Evolutionary conservation across 805 yeast genomes (phyloP).

Genomic region (Blastobotrys chiropterorum): DNA sequence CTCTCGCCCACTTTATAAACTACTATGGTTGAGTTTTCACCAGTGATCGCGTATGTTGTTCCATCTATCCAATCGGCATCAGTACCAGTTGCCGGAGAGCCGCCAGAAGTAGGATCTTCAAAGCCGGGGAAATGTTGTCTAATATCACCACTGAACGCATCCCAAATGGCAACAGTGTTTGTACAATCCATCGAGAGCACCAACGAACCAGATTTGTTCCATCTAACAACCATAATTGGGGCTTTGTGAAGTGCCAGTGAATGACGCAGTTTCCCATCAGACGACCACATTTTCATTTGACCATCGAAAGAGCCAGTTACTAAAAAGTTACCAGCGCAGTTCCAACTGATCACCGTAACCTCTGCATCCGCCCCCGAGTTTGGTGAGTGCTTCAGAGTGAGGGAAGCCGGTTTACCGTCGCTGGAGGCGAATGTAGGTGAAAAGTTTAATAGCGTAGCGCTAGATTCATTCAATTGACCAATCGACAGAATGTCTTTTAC

Average conservation of each 20-base stretch:
- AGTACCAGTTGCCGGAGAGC: slow-evolving; percentile 32
- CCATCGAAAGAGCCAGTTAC: slow-evolving; percentile 66
- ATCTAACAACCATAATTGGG: slow-evolving; percentile 50
- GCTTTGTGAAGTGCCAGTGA: slow-evolving; percentile 44
- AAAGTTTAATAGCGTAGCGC: not conserved
- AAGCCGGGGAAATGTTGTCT: slow-evolving; percentile 13
- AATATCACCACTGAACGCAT: slow-evolving; percentile 46
- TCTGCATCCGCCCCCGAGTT: slow-evolving; percentile 18
- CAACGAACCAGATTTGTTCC: slow-evolving; percentile 54
- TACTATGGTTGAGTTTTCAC: slow-evolving; percentile 45
- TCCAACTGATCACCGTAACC: slow-evolving; percentile 45
- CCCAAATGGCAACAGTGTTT: slow-evolving; percentile 59
- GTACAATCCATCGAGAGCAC: slow-evolving; percentile 56
- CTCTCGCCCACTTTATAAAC: slow-evolving; percentile 48
- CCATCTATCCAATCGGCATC: slow-evolving; percentile 73
- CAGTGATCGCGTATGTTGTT: slow-evolving; percentile 64
- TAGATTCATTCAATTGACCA: slow-evolving; percentile 4
- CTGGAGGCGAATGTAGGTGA: not conserved
- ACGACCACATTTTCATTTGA: slow-evolving; percentile 72
- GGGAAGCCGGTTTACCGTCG: slow-evolving; percentile 1
- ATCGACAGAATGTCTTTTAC: slow-evolving; percentile 6
- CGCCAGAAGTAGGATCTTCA: not conserved
- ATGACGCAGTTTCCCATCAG: slow-evolving; percentile 58
- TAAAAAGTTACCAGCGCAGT: slow-evolving; percentile 55
- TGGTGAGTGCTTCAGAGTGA: slow-evolving; percentile 1